Evolutionary conservation across 805 yeast genomes (phyloP).

Genomic region (Pichia cephalocereana): DNA sequence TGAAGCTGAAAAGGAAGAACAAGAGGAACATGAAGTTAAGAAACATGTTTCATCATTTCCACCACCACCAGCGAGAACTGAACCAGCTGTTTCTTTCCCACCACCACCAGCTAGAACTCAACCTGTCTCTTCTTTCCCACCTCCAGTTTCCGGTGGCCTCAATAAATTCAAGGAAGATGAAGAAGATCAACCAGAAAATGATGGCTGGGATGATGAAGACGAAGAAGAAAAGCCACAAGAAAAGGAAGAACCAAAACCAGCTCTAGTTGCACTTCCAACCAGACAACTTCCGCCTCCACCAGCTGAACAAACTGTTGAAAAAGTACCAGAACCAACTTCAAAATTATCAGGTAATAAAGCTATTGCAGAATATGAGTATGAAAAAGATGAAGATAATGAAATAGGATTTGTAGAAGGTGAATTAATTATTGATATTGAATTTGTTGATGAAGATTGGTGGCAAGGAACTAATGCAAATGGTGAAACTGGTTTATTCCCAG

Average conservation of each 20-base stretch:
- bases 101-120: slow-evolving; percentile 13
- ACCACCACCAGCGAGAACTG: slow-evolving; percentile 6
- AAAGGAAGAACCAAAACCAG: not conserved
- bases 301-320: slow-evolving; percentile 5
- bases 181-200: slow-evolving; percentile 8
- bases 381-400: slow-evolving; percentile 70
- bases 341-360: slow-evolving; percentile 32
- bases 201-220: slow-evolving; percentile 12
- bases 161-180: slow-evolving; percentile 17
- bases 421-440: slow-evolving; percentile 51
- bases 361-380: slow-evolving; percentile 73
- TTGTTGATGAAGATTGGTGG: slow-evolving; percentile 74
- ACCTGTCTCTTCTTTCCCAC: slow-evolving; percentile 9
- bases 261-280: slow-evolving; percentile 8
- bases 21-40: slow-evolving; percentile 9
- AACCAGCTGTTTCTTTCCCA: not conserved
- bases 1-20: slow-evolving; percentile 19
- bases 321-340: slow-evolving; percentile 7
- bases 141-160: slow-evolving; percentile 7
- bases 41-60: slow-evolving; percentile 8
- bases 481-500: slow-evolving; percentile 49
- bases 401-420: slow-evolving; percentile 62
- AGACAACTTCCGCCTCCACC: slow-evolving; percentile 15
- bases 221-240: slow-evolving; percentile 14
- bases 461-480: slow-evolving; percentile 28